Evolutionary conservation across 257 asterid genomes (phyloP), one percentile per base, ranked within the genome.

Genomic region (Solanum pennellii): DNA sequence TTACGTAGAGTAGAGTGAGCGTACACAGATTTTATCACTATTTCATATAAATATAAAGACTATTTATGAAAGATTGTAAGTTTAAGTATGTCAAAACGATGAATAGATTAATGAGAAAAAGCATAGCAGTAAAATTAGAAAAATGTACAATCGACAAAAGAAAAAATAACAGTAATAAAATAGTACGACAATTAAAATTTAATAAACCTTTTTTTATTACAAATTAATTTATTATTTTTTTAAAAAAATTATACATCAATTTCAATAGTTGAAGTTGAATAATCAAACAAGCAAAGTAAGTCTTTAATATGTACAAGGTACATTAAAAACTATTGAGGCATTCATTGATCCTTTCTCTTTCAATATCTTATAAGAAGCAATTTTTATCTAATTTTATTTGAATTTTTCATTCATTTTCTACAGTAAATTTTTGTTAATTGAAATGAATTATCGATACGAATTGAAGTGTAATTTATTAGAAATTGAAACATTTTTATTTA

Each of bases 161-260:
- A 18, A 56, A 56, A 10, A 6, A 1, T 18, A 56, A 18, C 5
- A 18, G 3, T 23, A 18, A 7, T 18, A 56, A 56, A 56, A 18
- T 7, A 56, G 5, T 18, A 56, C 0, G 2, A 56, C 3, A 56
- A 56, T 56, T 10, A 18, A 18, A 56, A 18, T 0, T 10, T 0
- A 56, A 56, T 18, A 56, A 3, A 20, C 15, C 1, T 29, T 69
- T 68, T 69, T 15, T 10, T 15, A 14, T 66, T 27, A 25, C 5
- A 2, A 52, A 47, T 41, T 47, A 5, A 45, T 16, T 52, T 5
- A 14, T 5, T 15, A 6, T 47, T 7, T 49, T 49, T 5, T 0
- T 0, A 2, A 15, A 56, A 4, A 15, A 7, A 23, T 31, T 16
- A 21, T 71, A 31, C n/a, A 16, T 71, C 77, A 71, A 16, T 31